A percentile compares a stretch with the other conserved stretches of the same genome.
These are phyloP conservation scores for Epichloe elymi DNA, from an alignment of 2,329 filamentous ascomycete species.

Conservation along the genomic window DNA sequence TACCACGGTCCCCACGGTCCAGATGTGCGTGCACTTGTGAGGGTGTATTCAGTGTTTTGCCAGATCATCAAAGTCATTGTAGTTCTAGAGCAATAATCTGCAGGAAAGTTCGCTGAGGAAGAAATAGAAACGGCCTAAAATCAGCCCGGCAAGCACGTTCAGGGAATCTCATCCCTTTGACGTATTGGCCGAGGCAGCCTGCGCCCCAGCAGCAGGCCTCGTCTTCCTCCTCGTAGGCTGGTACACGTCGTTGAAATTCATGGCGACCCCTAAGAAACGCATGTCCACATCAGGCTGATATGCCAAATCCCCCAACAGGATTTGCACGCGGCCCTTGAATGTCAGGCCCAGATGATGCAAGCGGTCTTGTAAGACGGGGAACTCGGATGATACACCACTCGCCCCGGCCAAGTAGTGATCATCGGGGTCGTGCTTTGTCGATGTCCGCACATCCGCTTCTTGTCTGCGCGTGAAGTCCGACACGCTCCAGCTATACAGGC, in stretches of 20 bases:
- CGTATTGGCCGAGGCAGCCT: slow-evolving; percentile 11
- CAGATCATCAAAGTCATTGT: neutral
- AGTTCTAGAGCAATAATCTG: neutral
- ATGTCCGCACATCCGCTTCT: slow-evolving; percentile 64
- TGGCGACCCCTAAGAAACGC: slow-evolving; percentile 87
- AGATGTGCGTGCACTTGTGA: no score
- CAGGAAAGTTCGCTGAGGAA: neutral
- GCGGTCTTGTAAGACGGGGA: slow-evolving; percentile 63
- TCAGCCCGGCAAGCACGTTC: neutral
- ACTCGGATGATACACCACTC: slow-evolving; percentile 49
- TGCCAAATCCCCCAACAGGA: slow-evolving; percentile 76
- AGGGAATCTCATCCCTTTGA: slow-evolving; percentile 14
- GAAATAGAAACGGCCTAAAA: neutral
- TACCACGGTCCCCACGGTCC: no score
- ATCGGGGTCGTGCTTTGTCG: slow-evolving; percentile 31
- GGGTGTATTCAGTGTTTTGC: neutral
- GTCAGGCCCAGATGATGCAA: slow-evolving; percentile 59
- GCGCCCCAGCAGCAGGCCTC: slow-evolving; percentile 15
- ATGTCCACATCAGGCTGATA: slow-evolving; percentile 93
- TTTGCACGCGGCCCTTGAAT: slow-evolving; percentile 65
- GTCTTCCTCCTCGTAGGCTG: slow-evolving; percentile 57
- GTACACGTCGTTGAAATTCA: slow-evolving; percentile 99
- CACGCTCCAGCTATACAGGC: slow-evolving; percentile 86
- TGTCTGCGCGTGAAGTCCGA: slow-evolving; percentile 90
- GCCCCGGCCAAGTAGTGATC: slow-evolving; percentile 14